Base-by-base conservation (phyloP, 768 basidiomycete genomes). In the Boletus subcaerulescens region DNA sequence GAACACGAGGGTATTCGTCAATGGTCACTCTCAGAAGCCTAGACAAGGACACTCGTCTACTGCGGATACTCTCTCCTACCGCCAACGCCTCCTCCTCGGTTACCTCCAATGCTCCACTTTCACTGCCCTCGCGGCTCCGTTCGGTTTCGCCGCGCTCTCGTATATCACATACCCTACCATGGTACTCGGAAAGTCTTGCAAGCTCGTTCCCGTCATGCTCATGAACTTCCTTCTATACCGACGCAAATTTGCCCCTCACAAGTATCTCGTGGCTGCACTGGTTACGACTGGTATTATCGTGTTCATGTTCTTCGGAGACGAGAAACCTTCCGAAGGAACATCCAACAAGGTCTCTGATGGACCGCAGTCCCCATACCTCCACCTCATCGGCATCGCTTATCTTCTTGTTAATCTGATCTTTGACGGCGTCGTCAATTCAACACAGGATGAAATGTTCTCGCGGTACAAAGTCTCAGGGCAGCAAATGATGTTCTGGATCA, bases 401-500 rank as follows among this genome's bases (percentile, higher is more conserved):
- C 81, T 93, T 20, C 75, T 91, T 48, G 80, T 93, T 60, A 98
- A 98, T 73, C 82, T 99, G 22, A 74, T 88, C 31, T 80, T 99
- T 49, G 97, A 99, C 69, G 97, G 97, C 20, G 86, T 91, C 29
- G 88, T 87, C 56, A 98, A 98, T 75, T 91, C 92, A 12, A 96
- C 95, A 3, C 97, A 99, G 70, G 97, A 99, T 71, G 91, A 98
- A 73, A 88, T 99, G 54, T 98, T 99, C 73, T 77, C 84, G 24
- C 77, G 80, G 13, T 85, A 89, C 73, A 82, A 82, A 20, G 77
- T 84, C 42, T 76, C 82, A 3, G 97, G 97, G 9, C 94, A 97
- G 71, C 97, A 99, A 68, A 98, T 99, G 95, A 98, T 99, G 97
- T 87, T 98, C 69, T 96, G 86, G 85, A 96, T 99, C 73, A 96